Evolutionary conservation across 2,329 filamentous ascomycete genomes (phyloP), one percentile per base, ranked within the genome.

Genomic region (Neofusicoccum umdonicola): DNA sequence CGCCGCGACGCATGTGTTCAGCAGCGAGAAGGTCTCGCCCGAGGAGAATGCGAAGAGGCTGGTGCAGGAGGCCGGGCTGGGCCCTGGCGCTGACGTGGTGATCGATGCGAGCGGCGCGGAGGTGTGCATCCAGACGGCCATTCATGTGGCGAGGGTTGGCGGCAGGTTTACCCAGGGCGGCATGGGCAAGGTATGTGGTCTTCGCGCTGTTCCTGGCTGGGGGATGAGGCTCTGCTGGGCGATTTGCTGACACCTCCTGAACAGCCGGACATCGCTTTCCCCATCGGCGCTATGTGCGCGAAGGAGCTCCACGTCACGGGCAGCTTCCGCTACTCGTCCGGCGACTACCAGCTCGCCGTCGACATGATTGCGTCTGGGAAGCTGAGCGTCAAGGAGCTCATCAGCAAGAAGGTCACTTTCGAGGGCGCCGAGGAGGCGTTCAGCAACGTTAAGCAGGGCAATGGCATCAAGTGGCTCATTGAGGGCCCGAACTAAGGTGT

Each of bases 221-320:
- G 27, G 27, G 27, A 31, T 39, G 37, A 39, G 6, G 15, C 37
- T 48, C 4, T 34, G 35, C 12, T 27, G 12, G 3, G 15, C 4
- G 12, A 27, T 39, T 9, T 15, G 6, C n/a, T 15, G 7, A 7
- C n/a, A 27, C 3, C 39, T 35, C 27, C 45, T 65, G 8, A 65
- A 27, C 8, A 65, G 75, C 78, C 87, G 44, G 91, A 97, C 73
- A 93, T 97, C 76, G 90, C 80, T 8, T 97, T 97, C 82, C 94
- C 94, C 60, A 96, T 98, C 76, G 91, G 94, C 86, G 90, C 91
- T 4, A 83, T 96, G 74, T 96, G 93, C 77, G 84, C 88, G 58
- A 97, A 97, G 81, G 94, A 98, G 82, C 83, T 97, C 60, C 96
- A 89, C 11, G 85, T 91, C 52, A 91, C 90, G 74, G 94, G 94